These are phyloP conservation scores for Candida glucosophila DNA, from an alignment of 1,139 yeast genomes.

Conservation along the genomic window DNA sequence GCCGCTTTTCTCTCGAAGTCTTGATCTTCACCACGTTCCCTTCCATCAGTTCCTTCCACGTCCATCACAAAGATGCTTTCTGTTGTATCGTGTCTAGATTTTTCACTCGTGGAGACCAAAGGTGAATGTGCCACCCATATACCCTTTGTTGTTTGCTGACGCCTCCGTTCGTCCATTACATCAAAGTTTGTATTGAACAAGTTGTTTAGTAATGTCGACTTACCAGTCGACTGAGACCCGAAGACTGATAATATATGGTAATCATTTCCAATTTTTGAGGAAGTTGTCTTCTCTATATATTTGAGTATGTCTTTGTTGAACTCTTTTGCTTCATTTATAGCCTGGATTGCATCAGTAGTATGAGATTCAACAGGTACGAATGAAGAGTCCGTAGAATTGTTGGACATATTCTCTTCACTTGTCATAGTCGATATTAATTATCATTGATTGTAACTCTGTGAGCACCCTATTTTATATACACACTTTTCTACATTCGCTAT, in stretches of 20 bases:
- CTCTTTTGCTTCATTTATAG: constrained; percentile 68
- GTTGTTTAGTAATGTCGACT: constrained; percentile 79
- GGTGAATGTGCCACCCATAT: constrained; percentile 80
- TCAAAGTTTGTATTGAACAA: constrained; percentile 83
- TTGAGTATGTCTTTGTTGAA: constrained; percentile 40
- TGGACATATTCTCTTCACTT: too few relatives aligned
- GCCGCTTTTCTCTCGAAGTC: constrained; percentile 97
- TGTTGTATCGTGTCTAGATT: constrained; percentile 9
- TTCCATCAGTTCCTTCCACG: constrained; percentile 97
- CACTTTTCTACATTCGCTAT: too few relatives aligned
- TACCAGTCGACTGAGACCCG: constrained; percentile 96
- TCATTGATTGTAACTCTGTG: too few relatives aligned
- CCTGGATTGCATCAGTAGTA: constrained; percentile 50
- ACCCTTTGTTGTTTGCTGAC: constrained; percentile 90
- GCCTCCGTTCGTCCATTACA: constrained; percentile 80
- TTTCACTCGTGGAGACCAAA: constrained; percentile 22
- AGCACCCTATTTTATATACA: too few relatives aligned
- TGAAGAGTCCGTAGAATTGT: constrained; percentile 21
- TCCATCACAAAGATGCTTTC: constrained; percentile 70
- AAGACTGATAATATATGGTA: constrained; percentile 92
- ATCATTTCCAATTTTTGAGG: constrained; percentile 44
- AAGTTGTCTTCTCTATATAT: constrained; percentile 29
- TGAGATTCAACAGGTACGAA: constrained; percentile 33
- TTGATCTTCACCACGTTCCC: constrained; percentile 97
- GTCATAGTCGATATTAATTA: too few relatives aligned